Percentiles rank a stretch among this genome's conserved stretches.
These are phyloP conservation scores for Trichosporon faecale DNA, from an alignment of 1,284 basidiomycete genomes.

Conservation along the genomic window DNA sequence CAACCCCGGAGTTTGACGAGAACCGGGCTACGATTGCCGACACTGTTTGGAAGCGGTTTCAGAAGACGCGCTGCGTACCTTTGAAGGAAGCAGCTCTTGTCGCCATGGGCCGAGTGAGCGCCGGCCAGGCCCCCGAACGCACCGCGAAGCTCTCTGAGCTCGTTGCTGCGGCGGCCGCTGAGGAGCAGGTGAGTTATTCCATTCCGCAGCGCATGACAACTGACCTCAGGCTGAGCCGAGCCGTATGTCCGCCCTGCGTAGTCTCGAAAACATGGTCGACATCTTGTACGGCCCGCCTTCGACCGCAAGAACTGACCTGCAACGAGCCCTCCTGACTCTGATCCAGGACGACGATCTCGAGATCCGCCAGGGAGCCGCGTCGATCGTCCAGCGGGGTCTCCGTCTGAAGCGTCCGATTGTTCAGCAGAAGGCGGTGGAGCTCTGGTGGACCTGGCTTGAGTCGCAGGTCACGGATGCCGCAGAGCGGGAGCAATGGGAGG, in stretches of 20 bases:
- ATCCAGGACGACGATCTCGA: constrained; percentile 48
- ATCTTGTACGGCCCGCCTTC: not conserved
- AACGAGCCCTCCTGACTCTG: constrained; percentile 31
- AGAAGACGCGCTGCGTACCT: constrained; percentile 31
- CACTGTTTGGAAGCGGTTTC: not conserved
- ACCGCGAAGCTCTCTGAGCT: not conserved
- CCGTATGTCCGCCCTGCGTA: constrained; percentile 29
- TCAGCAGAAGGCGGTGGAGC: constrained; percentile 30
- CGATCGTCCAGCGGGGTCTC: constrained; percentile 31
- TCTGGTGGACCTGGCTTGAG: constrained; percentile 39
- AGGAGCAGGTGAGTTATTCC: constrained; percentile 17
- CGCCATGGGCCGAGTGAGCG: constrained; percentile 29
- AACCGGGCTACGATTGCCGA: constrained; percentile 2
- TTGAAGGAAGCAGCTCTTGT: constrained; percentile 42
- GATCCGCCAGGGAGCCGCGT: constrained; percentile 33
- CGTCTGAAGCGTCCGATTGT: constrained; percentile 22
- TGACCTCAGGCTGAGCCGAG: constrained; percentile 35
- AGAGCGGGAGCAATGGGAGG: constrained; percentile 25
- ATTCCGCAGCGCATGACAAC: not conserved
- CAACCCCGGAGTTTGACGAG: not conserved
- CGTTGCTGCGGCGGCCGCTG: constrained; percentile 13
- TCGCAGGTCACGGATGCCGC: not conserved
- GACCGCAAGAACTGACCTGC: constrained; percentile 9
- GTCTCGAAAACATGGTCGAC: constrained; percentile 26
- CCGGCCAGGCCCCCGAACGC: not conserved